These are phyloP conservation scores for Actinomortierella wolfii DNA, from an alignment of 371 early-diverging fungal genomes.

Conservation along the genomic window DNA sequence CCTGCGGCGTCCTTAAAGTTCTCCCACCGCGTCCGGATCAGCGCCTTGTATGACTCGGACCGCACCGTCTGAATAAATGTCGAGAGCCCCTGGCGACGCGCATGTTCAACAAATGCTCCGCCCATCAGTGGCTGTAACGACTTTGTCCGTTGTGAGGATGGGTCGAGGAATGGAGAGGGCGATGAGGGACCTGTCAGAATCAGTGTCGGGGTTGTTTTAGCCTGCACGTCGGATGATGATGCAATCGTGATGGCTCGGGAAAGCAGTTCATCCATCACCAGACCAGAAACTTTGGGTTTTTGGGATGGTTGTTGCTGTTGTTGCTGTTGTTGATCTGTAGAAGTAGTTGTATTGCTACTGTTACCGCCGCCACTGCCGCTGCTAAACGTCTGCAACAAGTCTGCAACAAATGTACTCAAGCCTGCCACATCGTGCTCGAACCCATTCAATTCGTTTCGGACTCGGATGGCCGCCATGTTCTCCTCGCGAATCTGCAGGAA, in stretches of 20 bases:
- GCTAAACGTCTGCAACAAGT: conserved; percentile 17
- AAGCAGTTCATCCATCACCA: conserved; percentile 30
- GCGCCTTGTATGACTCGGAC: conserved; percentile 37
- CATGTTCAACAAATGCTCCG: conserved; percentile 33
- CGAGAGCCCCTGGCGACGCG: conserved; percentile 32
- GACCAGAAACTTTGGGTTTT: conserved; percentile 16
- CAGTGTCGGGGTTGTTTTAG: too few species aligned
- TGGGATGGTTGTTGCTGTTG: background rate
- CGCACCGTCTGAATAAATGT: conserved; percentile 37
- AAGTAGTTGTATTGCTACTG: background rate
- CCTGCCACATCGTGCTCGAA: conserved; percentile 18
- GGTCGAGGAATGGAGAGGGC: too few species aligned
- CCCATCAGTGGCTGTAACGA: conserved; percentile 40
- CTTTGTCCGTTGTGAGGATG: too few species aligned
- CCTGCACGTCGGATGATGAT: conserved; percentile 8
- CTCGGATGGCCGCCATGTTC: conserved; percentile 40
- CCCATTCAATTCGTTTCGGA: conserved; percentile 34
- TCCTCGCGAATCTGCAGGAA: conserved; percentile 33
- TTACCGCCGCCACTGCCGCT: too few species aligned
- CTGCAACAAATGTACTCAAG: conserved; percentile 35
- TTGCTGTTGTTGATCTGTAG: background rate
- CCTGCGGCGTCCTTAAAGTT: conserved; percentile 29
- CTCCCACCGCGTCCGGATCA: conserved; percentile 36
- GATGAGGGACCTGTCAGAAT: too few species aligned
- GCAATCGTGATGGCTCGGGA: conserved; percentile 25